phyloP scores from a whole-genome alignment of 805 yeast genomes.

The Pichia eremophila region DNA sequence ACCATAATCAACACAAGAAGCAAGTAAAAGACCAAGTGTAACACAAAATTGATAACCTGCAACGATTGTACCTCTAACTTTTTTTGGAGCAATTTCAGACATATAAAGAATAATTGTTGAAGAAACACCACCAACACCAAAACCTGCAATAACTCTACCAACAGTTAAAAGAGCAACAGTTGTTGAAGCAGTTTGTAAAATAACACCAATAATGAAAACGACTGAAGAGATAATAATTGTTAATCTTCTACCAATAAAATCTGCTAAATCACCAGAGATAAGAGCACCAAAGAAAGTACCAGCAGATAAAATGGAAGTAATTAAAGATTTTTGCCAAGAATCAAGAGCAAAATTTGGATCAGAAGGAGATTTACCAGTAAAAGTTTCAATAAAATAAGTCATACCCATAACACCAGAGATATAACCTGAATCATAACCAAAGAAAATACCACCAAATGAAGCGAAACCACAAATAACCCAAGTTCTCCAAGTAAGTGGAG shows the following conservation, averaged over 20 bases:
- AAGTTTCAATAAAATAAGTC: constrained; percentile 33
- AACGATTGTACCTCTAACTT: constrained; percentile 71
- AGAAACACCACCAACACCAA: constrained; percentile 71
- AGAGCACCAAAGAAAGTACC: constrained; percentile 68
- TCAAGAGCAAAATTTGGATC: constrained; percentile 16
- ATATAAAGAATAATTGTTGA: constrained; percentile 72
- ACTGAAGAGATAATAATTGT: constrained; percentile 35
- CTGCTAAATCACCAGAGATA: constrained; percentile 45
- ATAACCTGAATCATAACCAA: constrained; percentile 63
- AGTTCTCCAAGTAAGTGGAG: constrained; percentile 29
- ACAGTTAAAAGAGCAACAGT: constrained; percentile 43
- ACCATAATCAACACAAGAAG: constrained; percentile 63
- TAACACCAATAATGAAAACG: constrained; percentile 39
- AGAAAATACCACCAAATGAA: constrained; percentile 58
- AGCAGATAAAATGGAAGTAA: constrained; percentile 64
- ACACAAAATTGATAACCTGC: constrained; percentile 57
- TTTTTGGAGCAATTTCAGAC: constrained; percentile 70
- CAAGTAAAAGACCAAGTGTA: constrained; percentile 65
- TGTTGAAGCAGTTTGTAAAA: constrained; percentile 38
- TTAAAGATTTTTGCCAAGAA: constrained; percentile 32
- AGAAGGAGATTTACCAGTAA: constrained; percentile 24
- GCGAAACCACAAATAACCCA: constrained; percentile 43
- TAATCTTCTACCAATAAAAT: constrained; percentile 37
- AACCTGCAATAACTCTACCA: constrained; percentile 68
- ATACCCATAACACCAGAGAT: constrained; percentile 60